Conservation (phyloP, 495 filamentous ascomycete species). For the Xylaria flabelliformis region DNA sequence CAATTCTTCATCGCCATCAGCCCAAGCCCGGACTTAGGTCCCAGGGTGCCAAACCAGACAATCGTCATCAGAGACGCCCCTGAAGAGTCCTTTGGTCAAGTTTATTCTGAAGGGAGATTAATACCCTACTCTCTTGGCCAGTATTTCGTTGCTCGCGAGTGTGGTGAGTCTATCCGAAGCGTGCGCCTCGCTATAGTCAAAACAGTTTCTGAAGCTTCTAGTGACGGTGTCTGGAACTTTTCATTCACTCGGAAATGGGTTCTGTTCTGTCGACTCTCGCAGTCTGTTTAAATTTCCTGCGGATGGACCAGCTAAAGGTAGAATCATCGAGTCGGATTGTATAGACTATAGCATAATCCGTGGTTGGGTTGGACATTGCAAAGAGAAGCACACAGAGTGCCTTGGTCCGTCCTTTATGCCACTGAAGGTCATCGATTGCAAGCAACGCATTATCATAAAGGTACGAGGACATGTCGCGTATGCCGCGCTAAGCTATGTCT, state of each 20-base stretch:
- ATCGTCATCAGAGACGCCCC: background rate
- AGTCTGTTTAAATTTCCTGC: background rate
- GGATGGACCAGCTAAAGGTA: background rate
- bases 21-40: background rate
- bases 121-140: background rate
- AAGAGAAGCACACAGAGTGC: background rate
- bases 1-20: background rate
- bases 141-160: background rate
- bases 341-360: background rate
- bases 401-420: background rate
- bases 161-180: background rate
- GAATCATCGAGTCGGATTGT: background rate
- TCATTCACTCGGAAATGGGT: background rate
- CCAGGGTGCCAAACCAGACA: background rate
- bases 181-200: background rate
- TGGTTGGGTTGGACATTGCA: background rate
- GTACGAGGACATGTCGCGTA: background rate
- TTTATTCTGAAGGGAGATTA: background rate
- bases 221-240: background rate
- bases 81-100: background rate
- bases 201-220: background rate
- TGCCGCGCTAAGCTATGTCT: background rate
- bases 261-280: background rate
- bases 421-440: background rate
- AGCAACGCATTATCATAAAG: background rate